phyloP scores from a whole-genome alignment of 208 protist genomes.

The Wallacemonas sp. region DNA sequence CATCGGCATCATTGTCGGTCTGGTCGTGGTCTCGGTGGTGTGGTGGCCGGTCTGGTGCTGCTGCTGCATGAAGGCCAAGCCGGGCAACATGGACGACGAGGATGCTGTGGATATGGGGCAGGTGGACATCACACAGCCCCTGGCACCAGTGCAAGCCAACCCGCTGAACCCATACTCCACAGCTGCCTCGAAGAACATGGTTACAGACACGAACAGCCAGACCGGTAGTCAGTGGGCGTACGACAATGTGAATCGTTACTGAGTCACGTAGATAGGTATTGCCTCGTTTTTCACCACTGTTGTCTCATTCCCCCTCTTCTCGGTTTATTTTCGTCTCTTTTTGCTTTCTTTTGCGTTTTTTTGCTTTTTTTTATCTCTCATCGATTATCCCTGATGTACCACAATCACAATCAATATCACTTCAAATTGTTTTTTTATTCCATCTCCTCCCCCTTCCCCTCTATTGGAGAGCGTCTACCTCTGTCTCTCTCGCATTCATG shows the following conservation, averaged over 20 bases:
- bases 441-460: too few species aligned
- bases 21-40: slow-evolving; percentile 4
- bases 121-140: not conserved
- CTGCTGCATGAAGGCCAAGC: slow-evolving; percentile 11
- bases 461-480: too few species aligned
- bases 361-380: not conserved
- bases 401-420: too few species aligned
- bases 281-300: too few species aligned
- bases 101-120: slow-evolving; percentile 5
- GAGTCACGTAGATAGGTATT: not conserved
- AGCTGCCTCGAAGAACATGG: not conserved
- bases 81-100: slow-evolving; percentile 13
- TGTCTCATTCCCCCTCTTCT: too few species aligned
- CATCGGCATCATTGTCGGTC: slow-evolving; percentile 7
- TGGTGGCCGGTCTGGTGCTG: slow-evolving; percentile 20
- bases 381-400: too few species aligned
- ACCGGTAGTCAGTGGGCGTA: not conserved
- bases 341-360: too few species aligned
- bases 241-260: not conserved
- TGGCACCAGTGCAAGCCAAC: not conserved
- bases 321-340: not conserved
- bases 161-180: not conserved
- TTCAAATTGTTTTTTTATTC: slow-evolving; percentile 3
- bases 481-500: too few species aligned
- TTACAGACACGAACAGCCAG: not conserved